phyloP scores from a whole-genome alignment of 371 early-diverging fungal species.

The Choanephora cucurbitarum region DNA sequence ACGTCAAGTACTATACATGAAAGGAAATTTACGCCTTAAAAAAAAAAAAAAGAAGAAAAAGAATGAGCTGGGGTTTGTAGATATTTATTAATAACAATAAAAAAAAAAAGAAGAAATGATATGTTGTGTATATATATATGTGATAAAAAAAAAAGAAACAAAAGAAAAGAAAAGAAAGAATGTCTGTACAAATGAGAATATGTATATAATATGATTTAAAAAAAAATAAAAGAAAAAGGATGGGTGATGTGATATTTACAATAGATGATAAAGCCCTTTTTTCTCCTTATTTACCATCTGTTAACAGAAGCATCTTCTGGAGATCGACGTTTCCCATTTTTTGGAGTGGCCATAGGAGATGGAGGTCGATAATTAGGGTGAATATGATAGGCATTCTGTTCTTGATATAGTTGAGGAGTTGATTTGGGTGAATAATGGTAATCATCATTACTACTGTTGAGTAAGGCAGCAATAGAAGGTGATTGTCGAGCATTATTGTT shows the following conservation, averaged over 20 bases:
- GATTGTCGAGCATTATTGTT: conserved; percentile 40
- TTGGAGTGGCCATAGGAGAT: conserved; percentile 48
- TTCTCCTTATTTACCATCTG: conserved; percentile 24
- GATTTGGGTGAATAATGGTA: conserved; percentile 27
- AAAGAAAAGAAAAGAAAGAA: not conserved
- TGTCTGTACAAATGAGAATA: not conserved
- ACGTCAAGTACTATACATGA: too few relatives aligned
- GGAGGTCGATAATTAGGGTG: conserved; percentile 36
- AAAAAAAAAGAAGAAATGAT: too few relatives aligned
- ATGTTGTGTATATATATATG: too few relatives aligned
- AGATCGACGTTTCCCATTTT: conserved; percentile 22
- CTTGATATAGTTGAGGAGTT: conserved; percentile 16
- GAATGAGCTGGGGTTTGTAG: too few relatives aligned
- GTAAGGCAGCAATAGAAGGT: conserved; percentile 48
- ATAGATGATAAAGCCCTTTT: too few relatives aligned
- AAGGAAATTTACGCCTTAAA: too few relatives aligned
- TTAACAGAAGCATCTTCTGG: conserved; percentile 7
- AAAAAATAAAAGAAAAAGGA: too few relatives aligned
- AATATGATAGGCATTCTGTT: conserved; percentile 9
- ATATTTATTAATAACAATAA: too few relatives aligned
- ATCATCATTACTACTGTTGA: conserved; percentile 27
- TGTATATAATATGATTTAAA: too few relatives aligned
- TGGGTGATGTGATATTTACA: not conserved
- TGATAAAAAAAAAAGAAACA: too few relatives aligned
- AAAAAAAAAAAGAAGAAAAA: too few relatives aligned